Evolutionary conservation across 2,329 filamentous ascomycete genomes (phyloP).

Genomic region (Fusarium sp.): DNA sequence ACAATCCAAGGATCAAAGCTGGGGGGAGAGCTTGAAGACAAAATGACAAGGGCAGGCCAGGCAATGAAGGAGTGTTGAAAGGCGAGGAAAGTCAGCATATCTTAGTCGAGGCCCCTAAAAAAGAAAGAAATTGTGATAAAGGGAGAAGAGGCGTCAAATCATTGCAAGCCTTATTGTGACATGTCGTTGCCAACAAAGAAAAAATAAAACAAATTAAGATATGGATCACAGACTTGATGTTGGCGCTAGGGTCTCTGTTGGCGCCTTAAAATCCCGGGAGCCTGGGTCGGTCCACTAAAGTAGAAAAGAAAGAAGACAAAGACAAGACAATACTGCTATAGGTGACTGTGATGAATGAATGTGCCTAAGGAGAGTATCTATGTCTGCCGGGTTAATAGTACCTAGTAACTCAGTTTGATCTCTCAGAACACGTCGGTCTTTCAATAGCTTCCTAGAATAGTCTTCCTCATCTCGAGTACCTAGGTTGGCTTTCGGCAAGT

Average conservation of each 20-base stretch:
- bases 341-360: background rate
- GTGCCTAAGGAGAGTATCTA: background rate
- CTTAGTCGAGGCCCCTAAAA: background rate
- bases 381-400: too few species aligned
- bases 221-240: conserved; percentile 30
- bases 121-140: conserved; percentile 16
- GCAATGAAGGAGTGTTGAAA: conserved; percentile 18
- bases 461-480: background rate
- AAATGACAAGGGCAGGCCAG: conserved; percentile 25
- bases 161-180: conserved; percentile 20
- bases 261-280: background rate
- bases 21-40: conserved; percentile 26
- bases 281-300: conserved; percentile 26
- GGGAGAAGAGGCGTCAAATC: conserved; percentile 21
- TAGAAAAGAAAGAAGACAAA: background rate
- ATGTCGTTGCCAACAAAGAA: conserved; percentile 25
- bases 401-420: background rate
- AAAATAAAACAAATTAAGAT: conserved; percentile 14
- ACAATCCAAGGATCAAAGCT: conserved; percentile 25
- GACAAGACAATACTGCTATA: background rate
- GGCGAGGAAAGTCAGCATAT: background rate
- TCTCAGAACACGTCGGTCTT: background rate
- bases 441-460: background rate
- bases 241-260: conserved; percentile 15
- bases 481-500: background rate